phyloP scores from a whole-genome alignment of 108 stramenopile species.

The Heterococcus sp. region DNA sequence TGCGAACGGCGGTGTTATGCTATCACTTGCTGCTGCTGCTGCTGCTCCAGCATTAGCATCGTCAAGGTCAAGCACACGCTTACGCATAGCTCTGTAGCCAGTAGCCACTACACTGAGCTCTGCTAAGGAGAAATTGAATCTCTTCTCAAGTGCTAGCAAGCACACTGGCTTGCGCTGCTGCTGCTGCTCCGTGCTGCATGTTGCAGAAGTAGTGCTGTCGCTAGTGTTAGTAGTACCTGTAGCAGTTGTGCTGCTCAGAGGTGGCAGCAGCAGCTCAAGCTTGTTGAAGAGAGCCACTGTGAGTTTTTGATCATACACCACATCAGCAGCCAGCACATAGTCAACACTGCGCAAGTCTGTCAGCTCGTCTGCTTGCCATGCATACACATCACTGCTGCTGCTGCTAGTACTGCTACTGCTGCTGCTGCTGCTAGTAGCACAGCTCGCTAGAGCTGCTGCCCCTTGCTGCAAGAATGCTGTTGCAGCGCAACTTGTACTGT shows the following conservation, averaged over 20 bases:
- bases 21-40: neutral
- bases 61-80: slow-evolving; percentile 5
- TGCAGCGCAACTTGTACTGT: no score
- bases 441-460: neutral
- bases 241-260: neutral
- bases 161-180: slow-evolving; percentile 4
- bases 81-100: slow-evolving; percentile 15
- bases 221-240: neutral
- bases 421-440: no score
- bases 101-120: slow-evolving; percentile 31
- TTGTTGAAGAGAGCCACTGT: slow-evolving; percentile 11
- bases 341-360: neutral
- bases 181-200: neutral
- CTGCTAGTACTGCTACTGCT: no score
- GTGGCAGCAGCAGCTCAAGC: slow-evolving; percentile 17
- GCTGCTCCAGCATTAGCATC: neutral
- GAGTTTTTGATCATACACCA: slow-evolving; percentile 30
- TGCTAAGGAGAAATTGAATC: slow-evolving; percentile 34
- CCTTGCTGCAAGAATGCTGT: neutral
- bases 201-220: neutral
- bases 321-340: slow-evolving; percentile 28
- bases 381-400: no score
- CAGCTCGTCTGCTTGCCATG: neutral
- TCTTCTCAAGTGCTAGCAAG: slow-evolving; percentile 32
- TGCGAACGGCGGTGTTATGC: slow-evolving; percentile 1